Base-by-base conservation (phyloP, 306 rosid genomes). In the Ormosia emarginata region DNA sequence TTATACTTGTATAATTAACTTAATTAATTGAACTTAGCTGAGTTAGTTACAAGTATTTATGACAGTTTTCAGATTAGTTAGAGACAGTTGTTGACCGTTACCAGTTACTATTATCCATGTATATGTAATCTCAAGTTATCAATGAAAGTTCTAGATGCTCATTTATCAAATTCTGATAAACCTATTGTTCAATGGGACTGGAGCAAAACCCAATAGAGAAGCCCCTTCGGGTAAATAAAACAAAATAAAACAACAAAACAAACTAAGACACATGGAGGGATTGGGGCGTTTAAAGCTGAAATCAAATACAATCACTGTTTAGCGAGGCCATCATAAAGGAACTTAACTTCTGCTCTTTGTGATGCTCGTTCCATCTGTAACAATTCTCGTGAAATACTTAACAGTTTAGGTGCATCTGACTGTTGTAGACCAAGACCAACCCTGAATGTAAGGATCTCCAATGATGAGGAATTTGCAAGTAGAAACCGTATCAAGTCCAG, bases 341-440 rank as follows among this genome's bases (percentile, higher is more conserved):
- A 78, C 5, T 17, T 59, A 24, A 78, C 50, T 56, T 72, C 13
- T 65, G 56, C 83, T 18, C 1, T 56, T 11, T 36, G 76, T 0
- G 83, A 83, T 55, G 86, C 64, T 17, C 80, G 65, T 11, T 4
- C 1, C 24, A 72, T 62, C 8, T 8, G 3, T 30, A 83, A 65
- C 71, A 83, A 47, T 3, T 72, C 77, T 36, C 9, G 46, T 14
- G 66, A 33, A 55, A 72, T 37, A 0, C 9, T 29, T 24, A 78
- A 57, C 11, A 78, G 3, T 11, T 0, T 3, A 18, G 3, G 4
- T 3, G 11, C 4, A n/a, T 73, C 66, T 7, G 34, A 13, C 39
- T 11, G 0, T 12, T 49, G 12, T 10, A 2, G 18, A 43, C 14
- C 4, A 7, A 8, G 6, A 33, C 17, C n/a, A 30, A 70, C 17